A percentile compares a stretch with the other conserved stretches of the same genome.
phyloP scores from a whole-genome alignment of 1,139 yeast species.

The Hyphopichia buzzinii region DNA sequence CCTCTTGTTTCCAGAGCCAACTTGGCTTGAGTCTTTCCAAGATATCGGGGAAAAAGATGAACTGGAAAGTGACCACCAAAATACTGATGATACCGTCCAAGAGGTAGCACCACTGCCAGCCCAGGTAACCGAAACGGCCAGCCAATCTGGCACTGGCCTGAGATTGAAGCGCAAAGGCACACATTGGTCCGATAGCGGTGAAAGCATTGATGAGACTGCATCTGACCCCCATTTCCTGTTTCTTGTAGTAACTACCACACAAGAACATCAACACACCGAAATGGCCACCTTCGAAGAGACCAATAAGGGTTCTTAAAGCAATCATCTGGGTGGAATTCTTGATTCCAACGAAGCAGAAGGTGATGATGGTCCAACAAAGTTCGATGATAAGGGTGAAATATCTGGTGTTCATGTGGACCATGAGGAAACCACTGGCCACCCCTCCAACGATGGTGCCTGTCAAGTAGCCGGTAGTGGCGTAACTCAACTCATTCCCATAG shows the following conservation, averaged over 20 bases:
- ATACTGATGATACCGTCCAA: constrained; percentile 22
- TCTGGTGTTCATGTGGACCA: constrained; percentile 12
- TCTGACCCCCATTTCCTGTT: constrained; percentile 24
- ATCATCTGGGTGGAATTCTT: constrained; percentile 17
- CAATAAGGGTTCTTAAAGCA: constrained; percentile 27
- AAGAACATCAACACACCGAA: constrained; percentile 22
- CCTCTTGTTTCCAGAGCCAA: constrained; percentile 4
- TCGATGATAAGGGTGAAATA: constrained; percentile 14
- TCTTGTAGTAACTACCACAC: constrained; percentile 24
- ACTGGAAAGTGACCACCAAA: constrained; percentile 9
- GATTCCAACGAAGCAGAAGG: constrained; percentile 20
- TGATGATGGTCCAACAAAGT: constrained; percentile 23
- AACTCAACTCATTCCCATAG: constrained; percentile 29
- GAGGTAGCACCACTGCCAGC: constrained; percentile 33
- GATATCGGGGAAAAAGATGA: neutral
- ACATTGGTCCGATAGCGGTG: constrained; percentile 27
- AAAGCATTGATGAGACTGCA: constrained; percentile 29
- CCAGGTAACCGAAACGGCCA: constrained; percentile 17
- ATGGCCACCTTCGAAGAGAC: constrained; percentile 24
- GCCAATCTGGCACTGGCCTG: constrained; percentile 20
- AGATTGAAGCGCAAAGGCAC: constrained; percentile 28
- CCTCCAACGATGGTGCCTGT: constrained; percentile 26
- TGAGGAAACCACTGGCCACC: constrained; percentile 23
- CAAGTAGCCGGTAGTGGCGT: constrained; percentile 30
- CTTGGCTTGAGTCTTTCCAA: constrained; percentile 8